Evolutionary conservation across 495 filamentous ascomycete species (phyloP).

Genomic region (Penicillium pancosmium): DNA sequence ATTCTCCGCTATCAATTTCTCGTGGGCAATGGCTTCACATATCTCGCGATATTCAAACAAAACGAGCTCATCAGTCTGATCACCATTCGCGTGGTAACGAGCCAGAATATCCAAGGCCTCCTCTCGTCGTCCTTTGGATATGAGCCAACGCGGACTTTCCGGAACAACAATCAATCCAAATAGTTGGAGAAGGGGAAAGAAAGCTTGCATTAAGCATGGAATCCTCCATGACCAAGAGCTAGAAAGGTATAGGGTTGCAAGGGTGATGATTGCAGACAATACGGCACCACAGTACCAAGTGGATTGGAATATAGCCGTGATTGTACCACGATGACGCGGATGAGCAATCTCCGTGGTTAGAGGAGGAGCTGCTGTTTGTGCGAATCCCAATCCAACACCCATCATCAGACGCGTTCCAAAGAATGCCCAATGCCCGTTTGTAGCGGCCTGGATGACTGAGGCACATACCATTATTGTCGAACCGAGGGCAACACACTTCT

Average conservation of each 20-base stretch:
- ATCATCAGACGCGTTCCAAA: neutral
- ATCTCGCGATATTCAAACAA: neutral
- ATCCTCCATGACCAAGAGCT: conserved; percentile 24
- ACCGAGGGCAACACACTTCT: neutral
- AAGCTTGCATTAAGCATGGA: conserved; percentile 23
- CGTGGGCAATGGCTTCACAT: neutral
- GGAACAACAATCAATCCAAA: conserved; percentile 26
- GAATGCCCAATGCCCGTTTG: neutral
- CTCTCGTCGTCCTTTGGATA: conserved; percentile 36
- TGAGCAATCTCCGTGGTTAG: neutral
- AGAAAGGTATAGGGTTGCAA: neutral
- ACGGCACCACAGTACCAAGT: conserved; percentile 1
- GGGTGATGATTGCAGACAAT: conserved; percentile 5
- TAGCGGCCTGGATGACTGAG: neutral
- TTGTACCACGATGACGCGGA: conserved; percentile 1
- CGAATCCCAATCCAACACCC: neutral
- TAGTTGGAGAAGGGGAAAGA: conserved; percentile 22
- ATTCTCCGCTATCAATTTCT: neutral
- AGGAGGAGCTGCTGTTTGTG: neutral
- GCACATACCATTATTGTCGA: neutral
- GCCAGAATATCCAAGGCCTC: conserved; percentile 38
- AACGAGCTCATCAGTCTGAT: neutral
- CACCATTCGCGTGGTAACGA: conserved; percentile 40
- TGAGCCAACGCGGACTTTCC: conserved; percentile 50
- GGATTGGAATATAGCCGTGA: neutral